These are phyloP conservation scores for Saturnispora diversa DNA, from an alignment of 805 yeast species.

Conservation along the genomic window DNA sequence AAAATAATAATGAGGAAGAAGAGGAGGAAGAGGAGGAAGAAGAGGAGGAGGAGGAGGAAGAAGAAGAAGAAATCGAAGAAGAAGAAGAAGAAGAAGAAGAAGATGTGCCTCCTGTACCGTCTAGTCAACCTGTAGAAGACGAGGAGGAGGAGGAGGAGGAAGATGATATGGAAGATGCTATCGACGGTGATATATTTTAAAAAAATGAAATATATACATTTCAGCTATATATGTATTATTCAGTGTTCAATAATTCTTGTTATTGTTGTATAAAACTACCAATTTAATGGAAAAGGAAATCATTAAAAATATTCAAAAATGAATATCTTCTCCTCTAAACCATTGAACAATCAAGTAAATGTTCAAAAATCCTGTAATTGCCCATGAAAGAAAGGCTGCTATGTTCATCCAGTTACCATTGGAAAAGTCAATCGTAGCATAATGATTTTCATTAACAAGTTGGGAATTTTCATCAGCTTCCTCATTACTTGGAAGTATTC, in stretches of 20 bases:
- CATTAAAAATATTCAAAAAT: conserved; percentile 18
- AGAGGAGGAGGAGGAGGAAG: conserved; percentile 22
- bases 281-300: not conserved
- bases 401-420: conserved; percentile 53
- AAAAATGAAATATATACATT: no score
- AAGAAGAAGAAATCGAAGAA: not conserved
- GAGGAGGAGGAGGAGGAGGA: conserved; percentile 11
- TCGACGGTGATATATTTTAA: conserved; percentile 6
- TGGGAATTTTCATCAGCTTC: conserved; percentile 7
- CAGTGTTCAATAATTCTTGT: no score
- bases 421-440: conserved; percentile 42
- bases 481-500: not conserved
- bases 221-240: no score
- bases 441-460: not conserved
- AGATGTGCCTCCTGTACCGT: not conserved
- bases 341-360: conserved; percentile 39
- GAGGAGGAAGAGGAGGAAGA: conserved; percentile 27
- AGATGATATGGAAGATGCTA: conserved; percentile 7
- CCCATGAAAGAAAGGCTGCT: conserved; percentile 55
- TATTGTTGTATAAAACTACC: not conserved
- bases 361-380: conserved; percentile 63
- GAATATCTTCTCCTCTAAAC: conserved; percentile 30
- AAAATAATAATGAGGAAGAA: conserved; percentile 26
- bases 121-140: conserved; percentile 10
- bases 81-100: conserved; percentile 13